Percentiles rank a stretch among this genome's conserved stretches.
Evolutionary conservation across 768 basidiomycete genomes (phyloP).

Genomic region (Rhizopogon vulgaris): DNA sequence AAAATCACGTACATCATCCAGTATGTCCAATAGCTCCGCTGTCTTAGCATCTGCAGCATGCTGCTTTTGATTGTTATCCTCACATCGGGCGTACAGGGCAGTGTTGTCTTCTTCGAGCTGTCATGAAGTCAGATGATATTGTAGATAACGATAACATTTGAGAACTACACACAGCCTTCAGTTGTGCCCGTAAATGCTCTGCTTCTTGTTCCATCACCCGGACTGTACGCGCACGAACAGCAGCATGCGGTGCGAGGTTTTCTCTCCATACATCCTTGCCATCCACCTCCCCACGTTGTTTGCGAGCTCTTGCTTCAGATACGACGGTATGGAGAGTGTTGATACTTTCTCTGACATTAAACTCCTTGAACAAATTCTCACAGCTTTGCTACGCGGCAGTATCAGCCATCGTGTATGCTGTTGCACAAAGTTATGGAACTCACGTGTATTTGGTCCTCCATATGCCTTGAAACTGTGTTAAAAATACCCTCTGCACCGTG

Average conservation of each 20-base stretch:
- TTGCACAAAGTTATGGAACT: slow-evolving; percentile 1
- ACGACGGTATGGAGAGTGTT: slow-evolving; percentile 67
- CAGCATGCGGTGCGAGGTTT: slow-evolving; percentile 54
- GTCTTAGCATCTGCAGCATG: slow-evolving; percentile 41
- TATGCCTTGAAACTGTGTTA: slow-evolving; percentile 64
- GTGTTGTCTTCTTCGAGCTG: slow-evolving; percentile 58
- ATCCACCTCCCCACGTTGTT: slow-evolving; percentile 32
- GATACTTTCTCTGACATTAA: slow-evolving; percentile 61
- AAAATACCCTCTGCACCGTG: slow-evolving; percentile 55
- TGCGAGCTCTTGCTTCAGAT: slow-evolving; percentile 56
- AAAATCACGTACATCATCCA: slow-evolving; percentile 43
- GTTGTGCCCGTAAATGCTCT: slow-evolving; percentile 30
- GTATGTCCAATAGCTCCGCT: slow-evolving; percentile 40
- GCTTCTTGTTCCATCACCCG: slow-evolving; percentile 47
- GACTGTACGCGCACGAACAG: slow-evolving; percentile 56
- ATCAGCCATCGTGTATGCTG: background rate
- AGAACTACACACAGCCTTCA: slow-evolving; percentile 18
- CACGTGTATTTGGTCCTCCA: slow-evolving; percentile 56
- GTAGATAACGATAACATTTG: background rate
- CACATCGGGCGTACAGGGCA: slow-evolving; percentile 39
- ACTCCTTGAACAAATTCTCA: slow-evolving; percentile 63
- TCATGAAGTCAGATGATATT: background rate
- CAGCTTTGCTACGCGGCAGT: slow-evolving; percentile 49
- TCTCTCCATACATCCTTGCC: slow-evolving; percentile 61
- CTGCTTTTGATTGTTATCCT: slow-evolving; percentile 40